Conservation (phyloP, 2,329 filamentous ascomycete species). For the Trichophyton verrucosum region DNA sequence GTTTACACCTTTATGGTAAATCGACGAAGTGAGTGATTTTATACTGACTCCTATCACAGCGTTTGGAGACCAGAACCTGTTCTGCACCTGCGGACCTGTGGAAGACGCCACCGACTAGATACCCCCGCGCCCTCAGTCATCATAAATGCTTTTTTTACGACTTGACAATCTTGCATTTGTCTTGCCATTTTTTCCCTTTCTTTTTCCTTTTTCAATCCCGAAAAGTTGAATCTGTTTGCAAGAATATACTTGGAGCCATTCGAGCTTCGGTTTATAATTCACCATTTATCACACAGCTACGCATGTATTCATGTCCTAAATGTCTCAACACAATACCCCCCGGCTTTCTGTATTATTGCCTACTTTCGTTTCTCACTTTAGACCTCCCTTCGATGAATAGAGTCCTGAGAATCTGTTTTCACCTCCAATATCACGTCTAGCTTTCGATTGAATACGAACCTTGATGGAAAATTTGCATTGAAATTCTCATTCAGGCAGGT, state of each 20-base stretch:
- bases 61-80: constrained; percentile 82
- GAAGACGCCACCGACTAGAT: constrained; percentile 35
- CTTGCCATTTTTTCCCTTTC: background rate
- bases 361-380: background rate
- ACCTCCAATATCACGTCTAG: background rate
- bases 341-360: background rate
- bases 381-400: background rate
- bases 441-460: background rate
- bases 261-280: background rate
- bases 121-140: background rate
- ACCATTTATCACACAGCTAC: background rate
- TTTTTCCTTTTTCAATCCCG: background rate
- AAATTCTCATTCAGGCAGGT: no score
- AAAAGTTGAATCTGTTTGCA: background rate
- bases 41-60: constrained; percentile 37
- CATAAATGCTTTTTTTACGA: background rate
- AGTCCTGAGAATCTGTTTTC: background rate
- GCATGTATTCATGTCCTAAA: background rate
- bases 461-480: no score
- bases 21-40: background rate
- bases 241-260: background rate
- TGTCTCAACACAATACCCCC: background rate
- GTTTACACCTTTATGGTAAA: constrained; percentile 23
- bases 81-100: constrained; percentile 86
- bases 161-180: background rate